Evolutionary conservation across 208 protist species (phyloP).

Genomic region (Trypanosoma lewisi): DNA sequence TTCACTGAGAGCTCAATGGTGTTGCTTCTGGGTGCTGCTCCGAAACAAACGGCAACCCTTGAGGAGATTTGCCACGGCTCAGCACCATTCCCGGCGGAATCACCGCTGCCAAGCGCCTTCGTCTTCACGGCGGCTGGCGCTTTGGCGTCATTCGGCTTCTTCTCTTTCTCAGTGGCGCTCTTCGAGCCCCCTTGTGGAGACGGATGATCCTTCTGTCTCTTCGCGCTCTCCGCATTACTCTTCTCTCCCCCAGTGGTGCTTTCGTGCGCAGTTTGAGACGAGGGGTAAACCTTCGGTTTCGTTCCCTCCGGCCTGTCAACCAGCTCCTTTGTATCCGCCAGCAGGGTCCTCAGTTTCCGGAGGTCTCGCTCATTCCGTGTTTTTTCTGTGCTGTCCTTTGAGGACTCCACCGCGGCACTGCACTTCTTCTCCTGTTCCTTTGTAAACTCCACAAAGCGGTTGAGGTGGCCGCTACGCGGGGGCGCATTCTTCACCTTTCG

Average conservation of each 20-base stretch:
- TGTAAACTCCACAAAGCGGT: constrained; percentile 61
- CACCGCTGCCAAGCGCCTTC: no score
- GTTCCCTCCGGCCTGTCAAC: constrained; percentile 29
- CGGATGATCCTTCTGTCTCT: background rate
- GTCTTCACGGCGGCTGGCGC: background rate
- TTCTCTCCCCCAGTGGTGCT: background rate
- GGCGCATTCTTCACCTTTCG: constrained; percentile 35
- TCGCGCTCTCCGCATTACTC: background rate
- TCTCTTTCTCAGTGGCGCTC: background rate
- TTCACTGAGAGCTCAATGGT: constrained; percentile 36
- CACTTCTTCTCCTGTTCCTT: constrained; percentile 30
- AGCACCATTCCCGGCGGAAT: background rate
- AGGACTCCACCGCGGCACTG: constrained; percentile 18
- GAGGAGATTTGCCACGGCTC: constrained; percentile 7
- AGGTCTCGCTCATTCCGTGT: constrained; percentile 24
- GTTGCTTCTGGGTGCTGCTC: constrained; percentile 25
- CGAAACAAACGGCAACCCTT: constrained; percentile 31
- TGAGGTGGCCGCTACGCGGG: constrained; percentile 59
- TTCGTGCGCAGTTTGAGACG: background rate
- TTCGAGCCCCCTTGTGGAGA: background rate
- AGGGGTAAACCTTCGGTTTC: constrained; percentile 42
- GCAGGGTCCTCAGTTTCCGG: constrained; percentile 42
- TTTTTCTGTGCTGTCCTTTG: constrained; percentile 29
- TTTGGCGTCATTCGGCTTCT: background rate
- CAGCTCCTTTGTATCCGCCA: constrained; percentile 43